Base-by-base conservation (phyloP, 106 monocot genomes). In the Gastrodia elata region DNA sequence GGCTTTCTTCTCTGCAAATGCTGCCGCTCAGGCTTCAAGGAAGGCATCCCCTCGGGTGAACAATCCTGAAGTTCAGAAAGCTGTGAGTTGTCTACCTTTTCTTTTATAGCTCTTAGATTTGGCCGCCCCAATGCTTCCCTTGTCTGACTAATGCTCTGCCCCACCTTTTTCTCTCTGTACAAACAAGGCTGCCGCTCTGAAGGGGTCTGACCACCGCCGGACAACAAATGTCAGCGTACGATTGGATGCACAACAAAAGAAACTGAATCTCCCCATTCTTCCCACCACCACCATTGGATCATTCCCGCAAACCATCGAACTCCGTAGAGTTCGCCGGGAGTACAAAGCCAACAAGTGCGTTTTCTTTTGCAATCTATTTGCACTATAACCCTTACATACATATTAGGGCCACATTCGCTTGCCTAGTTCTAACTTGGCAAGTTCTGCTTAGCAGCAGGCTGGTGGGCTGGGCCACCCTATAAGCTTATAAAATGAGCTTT, bases 61-160 rank as follows among this genome's bases (percentile, higher is more conserved):
- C 16, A 76, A 76, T 20, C 72, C 72, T 64, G 72, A 78, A 48
- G 78, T 78, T 48, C 78, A 78, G 72, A 78, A 78, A 67, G 76
- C 76, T 69, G 76, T 76, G 56, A 69, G 76, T 49, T 59, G 10
- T 30, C 15, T 6, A 61, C 9, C 2, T 13, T 33, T 14, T 36
- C 0, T 61, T n/a, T 67, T 36, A 20, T 38, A 35, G 35, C 37
- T 27, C 27, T 9, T 37, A 36, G 27, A 14, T 67, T 67, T 38
- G 20, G 9, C 32, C 3, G n/a, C 35, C 67, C 6, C 7, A 67
- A 20, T 69, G 3, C 8, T 22, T 38, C 15, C n/a, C 39, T 8
- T 14, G 4, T 69, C 25, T 25, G 24, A 40, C 40, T n/a, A 2
- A n/a, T n/a, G n/a, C n/a, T n/a, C n/a, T n/a, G n/a, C n/a, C n/a